Base-by-base conservation (phyloP, 208 protist genomes). In the Crithidia thermophila region DNA sequence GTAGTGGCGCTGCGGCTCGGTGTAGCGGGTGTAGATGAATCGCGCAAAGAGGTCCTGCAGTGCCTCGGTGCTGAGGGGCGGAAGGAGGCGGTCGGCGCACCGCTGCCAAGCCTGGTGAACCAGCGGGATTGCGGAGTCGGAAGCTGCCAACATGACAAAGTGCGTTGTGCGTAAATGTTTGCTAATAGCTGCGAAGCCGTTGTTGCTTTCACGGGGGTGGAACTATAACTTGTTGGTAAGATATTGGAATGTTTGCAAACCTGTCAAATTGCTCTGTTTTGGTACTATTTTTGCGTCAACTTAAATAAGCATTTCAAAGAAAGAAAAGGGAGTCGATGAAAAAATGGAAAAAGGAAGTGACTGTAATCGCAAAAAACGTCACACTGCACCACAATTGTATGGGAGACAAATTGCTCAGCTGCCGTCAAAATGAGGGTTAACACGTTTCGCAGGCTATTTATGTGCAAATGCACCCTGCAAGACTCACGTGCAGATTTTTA, bases 1-100 rank as follows among this genome's bases (percentile, higher is more conserved):
- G 69, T 94, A 91, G 67, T 88, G 67, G 4, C 85, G 77, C 63
- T 88, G 75, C 33, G 81, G 74, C 75, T 90, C 83, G 0, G 39
- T 61, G 72, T 94, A 94, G 30, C 79, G 86, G 5, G 56, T 21
- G 62, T 59, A 65, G 31, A 68, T 28, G 20, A 55, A 70, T 18
- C 42, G 43, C 16, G 36, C 61, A 37, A 67, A 75, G 28, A 49
- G 33, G 43, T 28, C 21, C 31, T 42, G 28, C 0, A 34, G 27
- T 18, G 30, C 47, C 4, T 56, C 53, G n/a, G 55, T 8, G 28
- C 18, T 3, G 16, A 58, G 55, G 9, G 47, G 52, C 11, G 45
- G 71, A 31, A 64, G 57, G 21, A 89, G 62, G 28, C 51, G 77
- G 14, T 42, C 64, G 4, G 46, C 33, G 47, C 65, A 76, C 3